These are phyloP conservation scores for Ophiocordyceps robertsii DNA, from an alignment of 2,329 filamentous ascomycete species.

Conservation along the genomic window DNA sequence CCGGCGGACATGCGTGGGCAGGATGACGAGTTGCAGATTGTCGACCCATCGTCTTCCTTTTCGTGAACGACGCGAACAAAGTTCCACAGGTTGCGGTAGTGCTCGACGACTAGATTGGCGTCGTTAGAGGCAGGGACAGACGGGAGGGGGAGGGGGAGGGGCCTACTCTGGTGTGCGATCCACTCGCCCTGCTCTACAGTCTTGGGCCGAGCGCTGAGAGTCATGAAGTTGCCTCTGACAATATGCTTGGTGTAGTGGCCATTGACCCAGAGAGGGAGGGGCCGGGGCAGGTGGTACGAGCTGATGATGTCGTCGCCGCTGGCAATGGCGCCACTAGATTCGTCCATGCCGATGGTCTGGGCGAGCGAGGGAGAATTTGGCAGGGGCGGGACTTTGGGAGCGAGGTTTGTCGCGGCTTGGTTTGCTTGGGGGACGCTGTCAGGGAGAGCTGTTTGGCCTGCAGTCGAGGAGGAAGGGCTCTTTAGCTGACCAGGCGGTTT, in stretches of 20 bases:
- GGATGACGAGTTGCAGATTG: conserved; percentile 70
- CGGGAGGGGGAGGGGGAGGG: background rate
- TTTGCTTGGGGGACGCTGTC: conserved; percentile 30
- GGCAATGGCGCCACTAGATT: conserved; percentile 33
- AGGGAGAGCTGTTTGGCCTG: conserved; percentile 33
- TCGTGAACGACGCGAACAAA: conserved; percentile 84
- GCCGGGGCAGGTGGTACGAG: conserved; percentile 51
- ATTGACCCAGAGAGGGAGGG: conserved; percentile 62
- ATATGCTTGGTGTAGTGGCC: conserved; percentile 69
- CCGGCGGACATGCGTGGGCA: conserved; percentile 94
- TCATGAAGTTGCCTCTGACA: conserved; percentile 96
- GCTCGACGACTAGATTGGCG: conserved; percentile 65
- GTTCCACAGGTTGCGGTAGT: conserved; percentile 77
- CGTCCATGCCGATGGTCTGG: conserved; percentile 56
- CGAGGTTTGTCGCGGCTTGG: conserved; percentile 37
- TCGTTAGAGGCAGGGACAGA: conserved; percentile 1
- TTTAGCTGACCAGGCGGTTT: conserved; percentile 37
- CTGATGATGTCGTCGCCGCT: conserved; percentile 41
- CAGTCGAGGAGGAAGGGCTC: conserved; percentile 35
- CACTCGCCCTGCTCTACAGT: conserved; percentile 91
- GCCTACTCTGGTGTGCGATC: conserved; percentile 83
- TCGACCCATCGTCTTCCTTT: conserved; percentile 61
- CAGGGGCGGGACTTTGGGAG: conserved; percentile 47
- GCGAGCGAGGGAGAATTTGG: conserved; percentile 51
- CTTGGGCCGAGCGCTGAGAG: conserved; percentile 80